Percentiles rank a stretch among this genome's conserved stretches.
phyloP scores from a whole-genome alignment of 768 basidiomycete genomes.

The Termitomyces sp. region DNA sequence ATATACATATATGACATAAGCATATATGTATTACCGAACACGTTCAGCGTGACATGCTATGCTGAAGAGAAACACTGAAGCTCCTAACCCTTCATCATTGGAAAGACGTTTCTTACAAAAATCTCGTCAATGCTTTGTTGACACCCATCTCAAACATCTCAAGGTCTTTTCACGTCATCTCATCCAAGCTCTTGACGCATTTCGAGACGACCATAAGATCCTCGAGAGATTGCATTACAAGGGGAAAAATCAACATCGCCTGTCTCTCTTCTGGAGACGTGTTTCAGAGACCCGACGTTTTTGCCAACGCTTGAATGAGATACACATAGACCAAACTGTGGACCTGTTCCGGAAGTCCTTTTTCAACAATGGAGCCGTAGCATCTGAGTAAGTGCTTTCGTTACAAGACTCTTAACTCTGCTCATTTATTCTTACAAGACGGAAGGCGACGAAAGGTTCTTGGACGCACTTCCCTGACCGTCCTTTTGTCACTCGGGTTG shows the following conservation, averaged over 20 bases:
- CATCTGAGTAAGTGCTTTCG: conserved; percentile 29
- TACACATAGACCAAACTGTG: conserved; percentile 26
- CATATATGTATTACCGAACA: not conserved
- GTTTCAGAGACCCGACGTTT: conserved; percentile 56
- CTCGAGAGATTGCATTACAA: conserved; percentile 72
- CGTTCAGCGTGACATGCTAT: not conserved
- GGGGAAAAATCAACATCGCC: conserved; percentile 72
- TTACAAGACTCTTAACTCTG: not conserved
- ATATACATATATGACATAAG: not conserved
- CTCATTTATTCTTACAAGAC: conserved; percentile 25
- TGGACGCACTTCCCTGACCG: conserved; percentile 59
- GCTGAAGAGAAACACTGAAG: conserved; percentile 1
- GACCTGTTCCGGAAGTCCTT: conserved; percentile 44
- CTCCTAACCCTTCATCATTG: conserved; percentile 3
- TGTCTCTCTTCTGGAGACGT: conserved; percentile 66
- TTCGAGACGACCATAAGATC: conserved; percentile 48
- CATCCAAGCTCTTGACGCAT: conserved; percentile 33
- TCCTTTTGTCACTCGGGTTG: conserved; percentile 24
- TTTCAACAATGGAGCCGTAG: conserved; percentile 30
- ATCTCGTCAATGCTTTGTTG: conserved; percentile 34
- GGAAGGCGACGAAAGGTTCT: conserved; percentile 47
- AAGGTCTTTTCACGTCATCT: conserved; percentile 51
- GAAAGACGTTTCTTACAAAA: conserved; percentile 22
- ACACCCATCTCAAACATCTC: conserved; percentile 55
- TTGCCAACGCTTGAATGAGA: conserved; percentile 28